Conservation (phyloP, 202 grass and related monocot genomes). For the Carex sylvatica region DNA sequence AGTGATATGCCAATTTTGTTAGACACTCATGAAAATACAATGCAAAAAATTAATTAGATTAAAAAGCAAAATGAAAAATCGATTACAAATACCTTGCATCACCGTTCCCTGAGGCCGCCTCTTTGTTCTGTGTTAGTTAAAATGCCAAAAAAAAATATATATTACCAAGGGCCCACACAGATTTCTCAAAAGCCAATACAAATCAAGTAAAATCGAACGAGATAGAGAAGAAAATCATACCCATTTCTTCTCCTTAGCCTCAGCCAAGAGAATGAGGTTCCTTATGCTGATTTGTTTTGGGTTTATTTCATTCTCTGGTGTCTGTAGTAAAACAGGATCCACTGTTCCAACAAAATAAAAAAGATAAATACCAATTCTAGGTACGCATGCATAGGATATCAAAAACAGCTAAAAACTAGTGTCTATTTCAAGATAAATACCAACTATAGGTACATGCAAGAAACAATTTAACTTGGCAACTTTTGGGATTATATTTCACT, state of each 20-base stretch:
- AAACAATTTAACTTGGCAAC: neutral
- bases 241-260: constrained; percentile 47
- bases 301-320: constrained; percentile 48
- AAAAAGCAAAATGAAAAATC: no score
- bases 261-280: constrained; percentile 67
- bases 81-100: no score
- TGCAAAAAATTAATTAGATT: no score
- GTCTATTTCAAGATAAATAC: neutral
- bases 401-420: neutral
- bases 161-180: no score
- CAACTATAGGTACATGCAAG: neutral
- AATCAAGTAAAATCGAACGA: neutral
- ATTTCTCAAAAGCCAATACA: neutral
- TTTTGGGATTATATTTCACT: neutral
- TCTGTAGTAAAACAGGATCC: constrained; percentile 45
- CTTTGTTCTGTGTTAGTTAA: constrained; percentile 38
- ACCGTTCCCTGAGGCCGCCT: neutral
- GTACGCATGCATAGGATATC: neutral
- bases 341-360: neutral
- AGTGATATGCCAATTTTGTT: no score
- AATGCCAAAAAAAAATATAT: neutral
- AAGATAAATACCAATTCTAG: neutral
- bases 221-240: constrained; percentile 30
- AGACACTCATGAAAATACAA: no score
- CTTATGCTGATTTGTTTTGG: constrained; percentile 61